A percentile compares a stretch with the other conserved stretches of the same genome.
Conservation (phyloP, 345 rosid species). For the Eutrema japonicum region DNA sequence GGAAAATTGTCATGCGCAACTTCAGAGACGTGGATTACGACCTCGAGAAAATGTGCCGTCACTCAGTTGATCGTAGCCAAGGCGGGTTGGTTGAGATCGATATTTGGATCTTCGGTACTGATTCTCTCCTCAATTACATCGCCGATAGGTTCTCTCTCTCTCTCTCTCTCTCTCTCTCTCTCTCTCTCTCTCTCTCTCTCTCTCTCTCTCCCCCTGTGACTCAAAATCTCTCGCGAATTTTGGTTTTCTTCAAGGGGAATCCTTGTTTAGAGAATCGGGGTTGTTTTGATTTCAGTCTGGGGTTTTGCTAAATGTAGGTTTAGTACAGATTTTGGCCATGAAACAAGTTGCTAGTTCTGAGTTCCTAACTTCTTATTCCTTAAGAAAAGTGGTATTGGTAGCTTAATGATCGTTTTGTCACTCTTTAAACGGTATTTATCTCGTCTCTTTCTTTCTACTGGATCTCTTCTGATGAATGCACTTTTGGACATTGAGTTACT, state of each 20-base stretch:
- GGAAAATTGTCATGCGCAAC: constrained; percentile 1
- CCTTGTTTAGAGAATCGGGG: neutral
- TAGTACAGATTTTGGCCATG: neutral
- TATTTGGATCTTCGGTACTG: constrained; percentile 47
- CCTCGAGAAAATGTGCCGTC: constrained; percentile 43
- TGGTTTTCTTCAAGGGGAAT: neutral
- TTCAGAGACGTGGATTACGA: neutral
- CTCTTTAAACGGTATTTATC: neutral
- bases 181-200: neutral
- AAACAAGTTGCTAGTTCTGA: no score
- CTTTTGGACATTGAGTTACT: neutral
- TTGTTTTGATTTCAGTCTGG: neutral
- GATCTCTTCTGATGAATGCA: neutral
- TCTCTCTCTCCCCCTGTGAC: neutral
- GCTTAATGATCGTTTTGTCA: neutral
- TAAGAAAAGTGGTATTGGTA: neutral
- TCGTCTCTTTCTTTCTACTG: neutral
- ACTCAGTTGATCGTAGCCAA: constrained; percentile 61
- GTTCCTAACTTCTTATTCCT: neutral
- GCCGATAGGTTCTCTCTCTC: constrained; percentile 45
- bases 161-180: neutral
- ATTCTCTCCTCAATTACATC: constrained; percentile 54
- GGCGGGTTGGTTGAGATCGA: constrained; percentile 55
- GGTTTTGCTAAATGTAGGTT: neutral
- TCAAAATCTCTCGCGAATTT: no score